phyloP scores from a whole-genome alignment of 2,329 filamentous ascomycete genomes.

The Trichoderma citrinoviride region DNA sequence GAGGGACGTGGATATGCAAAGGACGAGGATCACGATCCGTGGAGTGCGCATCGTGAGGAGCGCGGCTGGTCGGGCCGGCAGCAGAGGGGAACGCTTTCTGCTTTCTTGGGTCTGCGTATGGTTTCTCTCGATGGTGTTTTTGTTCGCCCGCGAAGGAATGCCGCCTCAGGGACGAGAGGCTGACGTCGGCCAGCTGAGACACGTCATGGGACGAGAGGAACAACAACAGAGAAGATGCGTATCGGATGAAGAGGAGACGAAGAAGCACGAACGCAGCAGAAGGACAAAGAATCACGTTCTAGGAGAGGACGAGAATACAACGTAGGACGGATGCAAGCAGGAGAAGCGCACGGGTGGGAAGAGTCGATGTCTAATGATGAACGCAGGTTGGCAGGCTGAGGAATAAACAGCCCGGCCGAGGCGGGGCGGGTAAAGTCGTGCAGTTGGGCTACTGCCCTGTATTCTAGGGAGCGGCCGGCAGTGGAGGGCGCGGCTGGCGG shows the following conservation, averaged over 20 bases:
- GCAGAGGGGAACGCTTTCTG: slow-evolving; percentile 15
- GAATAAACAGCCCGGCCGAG: slow-evolving; percentile 9
- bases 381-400: background rate
- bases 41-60: slow-evolving; percentile 51
- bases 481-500: slow-evolving; percentile 1
- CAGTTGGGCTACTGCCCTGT: background rate
- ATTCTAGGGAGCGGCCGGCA: background rate
- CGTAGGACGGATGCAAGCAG: slow-evolving; percentile 10
- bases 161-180: slow-evolving; percentile 21
- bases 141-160: background rate
- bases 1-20: slow-evolving; percentile 53
- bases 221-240: background rate
- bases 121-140: background rate
- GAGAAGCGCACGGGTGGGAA: background rate
- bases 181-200: slow-evolving; percentile 20
- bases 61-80: background rate
- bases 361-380: slow-evolving; percentile 1
- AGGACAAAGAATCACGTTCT: slow-evolving; percentile 9
- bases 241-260: background rate
- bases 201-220: slow-evolving; percentile 21
- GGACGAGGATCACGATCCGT: slow-evolving; percentile 52
- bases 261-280: background rate
- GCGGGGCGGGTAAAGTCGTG: background rate
- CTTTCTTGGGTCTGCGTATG: background rate
- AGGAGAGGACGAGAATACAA: background rate